phyloP scores from a whole-genome alignment of 208 protist species.

The Leishmania mexicana region DNA sequence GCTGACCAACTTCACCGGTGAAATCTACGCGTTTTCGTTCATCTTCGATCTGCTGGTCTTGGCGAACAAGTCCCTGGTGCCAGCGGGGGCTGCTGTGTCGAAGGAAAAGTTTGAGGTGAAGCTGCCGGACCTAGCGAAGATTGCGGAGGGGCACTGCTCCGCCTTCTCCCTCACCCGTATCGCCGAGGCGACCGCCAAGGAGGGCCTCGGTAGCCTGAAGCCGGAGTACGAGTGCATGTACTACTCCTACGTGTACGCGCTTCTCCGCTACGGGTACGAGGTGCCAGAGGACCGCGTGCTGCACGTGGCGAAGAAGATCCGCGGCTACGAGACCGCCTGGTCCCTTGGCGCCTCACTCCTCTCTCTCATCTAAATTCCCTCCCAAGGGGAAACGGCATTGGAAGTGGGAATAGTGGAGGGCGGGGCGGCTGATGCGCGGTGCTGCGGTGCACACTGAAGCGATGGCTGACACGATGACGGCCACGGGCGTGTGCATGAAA shows the following conservation, averaged over 20 bases:
- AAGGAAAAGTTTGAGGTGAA: slow-evolving; percentile 29
- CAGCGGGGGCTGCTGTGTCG: slow-evolving; percentile 20
- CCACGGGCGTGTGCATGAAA: not conserved
- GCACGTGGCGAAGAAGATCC: slow-evolving; percentile 82
- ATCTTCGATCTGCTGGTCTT: slow-evolving; percentile 54
- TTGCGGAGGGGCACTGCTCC: slow-evolving; percentile 23
- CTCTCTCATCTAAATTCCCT: slow-evolving; percentile 13
- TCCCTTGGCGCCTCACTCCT: slow-evolving; percentile 74
- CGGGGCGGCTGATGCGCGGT: not conserved
- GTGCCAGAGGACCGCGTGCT: slow-evolving; percentile 56
- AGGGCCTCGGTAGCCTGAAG: slow-evolving; percentile 25
- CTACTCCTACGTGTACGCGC: slow-evolving; percentile 68
- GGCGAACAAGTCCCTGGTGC: slow-evolving; percentile 6
- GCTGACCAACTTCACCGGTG: slow-evolving; percentile 40
- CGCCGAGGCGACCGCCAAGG: slow-evolving; percentile 5
- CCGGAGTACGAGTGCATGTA: slow-evolving; percentile 78
- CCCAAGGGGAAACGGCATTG: not conserved
- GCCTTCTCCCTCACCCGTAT: slow-evolving; percentile 36
- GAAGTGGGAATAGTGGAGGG: not conserved
- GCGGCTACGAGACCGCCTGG: slow-evolving; percentile 81
- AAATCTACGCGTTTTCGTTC: slow-evolving; percentile 79
- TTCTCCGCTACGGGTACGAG: slow-evolving; percentile 67
- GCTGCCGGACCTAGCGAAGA: slow-evolving; percentile 27
- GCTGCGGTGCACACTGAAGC: not conserved
- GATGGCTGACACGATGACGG: not conserved